Base-by-base conservation (phyloP, 1,284 basidiomycete species). In the Cryptococcus hybrid region DNA sequence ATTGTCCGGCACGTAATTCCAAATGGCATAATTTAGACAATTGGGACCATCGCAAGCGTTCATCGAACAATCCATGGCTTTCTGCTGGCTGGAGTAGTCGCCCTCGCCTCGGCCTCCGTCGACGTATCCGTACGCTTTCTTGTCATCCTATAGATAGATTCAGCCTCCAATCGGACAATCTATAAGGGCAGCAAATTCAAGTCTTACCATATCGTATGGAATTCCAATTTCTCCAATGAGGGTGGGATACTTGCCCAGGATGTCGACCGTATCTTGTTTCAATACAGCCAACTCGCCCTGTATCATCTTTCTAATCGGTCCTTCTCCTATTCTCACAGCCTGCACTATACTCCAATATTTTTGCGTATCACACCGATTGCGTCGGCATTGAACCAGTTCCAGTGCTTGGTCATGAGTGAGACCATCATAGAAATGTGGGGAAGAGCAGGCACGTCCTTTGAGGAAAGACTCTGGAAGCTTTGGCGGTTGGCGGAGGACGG, bases 141-240 rank as follows among this genome's bases (percentile, higher is more conserved):
- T 91, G 51, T 78, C 79, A 73, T 96, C 93, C 74, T 76, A 51
- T 7, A 43, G 2, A 38, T 42, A 12, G 12, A 7, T 9, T 44
- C 12, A 37, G 43, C 12, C 37, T 24, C 4, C 1, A 9, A 40
- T 7, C 24, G 12, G 24, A 30, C 51, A 18, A 39, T 34, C 7
- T 34, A 34, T 18, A 30, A 48, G 5, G 11, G 40, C 5, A 62
- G 30, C 30, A 30, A 30, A 30, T 30, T 30, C 30, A 30, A 1
- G 30, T 30, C 70, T 65, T 43, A 74, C 75, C 86, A 96, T 87
- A 73, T 97, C 92, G 68, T 88, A 93, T 0, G 95, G 95, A 5
- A 88, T 90, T 7, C 95, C 95, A 52, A 98, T 94, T 79, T 99
- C 95, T 34, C 95, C 94, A 53, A 99, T 90, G 65, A 98, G 81